Conservation (phyloP, 371 early-diverging fungal species). For the Syncephalastrum racemosum region DNA sequence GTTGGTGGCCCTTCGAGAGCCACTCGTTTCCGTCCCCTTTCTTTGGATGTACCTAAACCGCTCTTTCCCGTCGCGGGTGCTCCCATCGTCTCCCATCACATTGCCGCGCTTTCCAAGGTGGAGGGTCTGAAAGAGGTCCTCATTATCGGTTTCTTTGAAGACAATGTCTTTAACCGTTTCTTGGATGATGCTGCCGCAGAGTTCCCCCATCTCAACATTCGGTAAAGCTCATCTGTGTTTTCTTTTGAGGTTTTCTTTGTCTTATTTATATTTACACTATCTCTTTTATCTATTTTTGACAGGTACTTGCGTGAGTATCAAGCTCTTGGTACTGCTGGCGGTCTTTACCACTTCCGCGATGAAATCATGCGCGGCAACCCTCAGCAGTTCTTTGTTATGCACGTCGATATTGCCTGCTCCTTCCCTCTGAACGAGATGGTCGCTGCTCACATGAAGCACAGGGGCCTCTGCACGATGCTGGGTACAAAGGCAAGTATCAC, state of each 20-base stretch:
- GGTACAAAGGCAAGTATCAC: conserved; percentile 69
- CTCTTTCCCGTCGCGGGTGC: conserved; percentile 95
- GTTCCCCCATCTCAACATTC: conserved; percentile 80
- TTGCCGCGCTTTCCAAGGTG: conserved; percentile 86
- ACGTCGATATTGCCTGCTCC: conserved; percentile 92
- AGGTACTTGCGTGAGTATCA: conserved; percentile 97
- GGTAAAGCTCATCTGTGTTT: conserved; percentile 47
- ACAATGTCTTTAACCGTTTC: conserved; percentile 85
- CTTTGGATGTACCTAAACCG: conserved; percentile 94
- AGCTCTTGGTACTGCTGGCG: conserved; percentile 95
- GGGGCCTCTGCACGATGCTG: conserved; percentile 83
- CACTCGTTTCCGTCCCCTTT: conserved; percentile 96
- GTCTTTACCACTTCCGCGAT: conserved; percentile 97
- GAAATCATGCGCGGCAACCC: conserved; percentile 90
- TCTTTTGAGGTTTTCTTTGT: conserved; percentile 8
- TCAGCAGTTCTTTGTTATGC: conserved; percentile 91
- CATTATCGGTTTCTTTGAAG: conserved; percentile 95
- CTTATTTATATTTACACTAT: conserved; percentile 3
- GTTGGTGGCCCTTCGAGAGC: conserved; percentile 98
- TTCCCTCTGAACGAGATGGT: conserved; percentile 92
- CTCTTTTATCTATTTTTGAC: background rate
- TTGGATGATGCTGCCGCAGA: conserved; percentile 80
- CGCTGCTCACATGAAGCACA: conserved; percentile 74
- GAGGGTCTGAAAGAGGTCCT: conserved; percentile 88
- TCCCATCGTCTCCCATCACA: conserved; percentile 95